Percentiles rank a stretch among this genome's conserved stretches.
These are phyloP conservation scores for Crepidotus variabilis DNA, from an alignment of 768 basidiomycete species.

Conservation along the genomic window DNA sequence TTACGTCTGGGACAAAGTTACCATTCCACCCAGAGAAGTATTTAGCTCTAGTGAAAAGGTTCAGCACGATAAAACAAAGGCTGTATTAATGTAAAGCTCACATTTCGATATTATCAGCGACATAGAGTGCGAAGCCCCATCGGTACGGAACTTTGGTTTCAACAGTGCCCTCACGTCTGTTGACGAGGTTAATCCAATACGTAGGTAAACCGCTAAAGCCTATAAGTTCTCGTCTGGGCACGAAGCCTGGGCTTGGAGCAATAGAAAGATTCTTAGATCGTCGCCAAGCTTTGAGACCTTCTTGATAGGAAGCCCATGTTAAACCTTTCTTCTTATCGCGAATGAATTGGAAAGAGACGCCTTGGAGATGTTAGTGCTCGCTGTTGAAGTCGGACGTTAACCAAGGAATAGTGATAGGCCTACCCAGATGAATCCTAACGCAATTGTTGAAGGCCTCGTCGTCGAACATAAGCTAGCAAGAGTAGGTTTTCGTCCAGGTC, in stretches of 20 bases:
- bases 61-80: too few relatives aligned
- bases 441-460: constrained; percentile 1
- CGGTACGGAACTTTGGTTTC: background rate
- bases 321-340: background rate
- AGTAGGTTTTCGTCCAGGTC: background rate
- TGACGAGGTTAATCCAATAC: background rate
- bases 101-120: background rate
- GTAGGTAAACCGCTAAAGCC: background rate
- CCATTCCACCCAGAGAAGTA: background rate
- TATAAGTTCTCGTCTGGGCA: background rate
- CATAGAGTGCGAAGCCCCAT: background rate
- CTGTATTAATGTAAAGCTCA: background rate
- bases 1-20: too few relatives aligned
- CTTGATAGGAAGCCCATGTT: background rate
- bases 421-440: background rate
- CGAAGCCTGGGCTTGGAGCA: background rate
- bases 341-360: background rate
- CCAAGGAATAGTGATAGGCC: background rate
- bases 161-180: background rate
- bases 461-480: background rate
- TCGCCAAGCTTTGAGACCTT: background rate
- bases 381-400: background rate
- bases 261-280: background rate
- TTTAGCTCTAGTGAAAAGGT: background rate
- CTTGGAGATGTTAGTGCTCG: background rate